Base-by-base conservation (phyloP, 2,329 filamentous ascomycete genomes). In the Phaeosphaeria sp. region DNA sequence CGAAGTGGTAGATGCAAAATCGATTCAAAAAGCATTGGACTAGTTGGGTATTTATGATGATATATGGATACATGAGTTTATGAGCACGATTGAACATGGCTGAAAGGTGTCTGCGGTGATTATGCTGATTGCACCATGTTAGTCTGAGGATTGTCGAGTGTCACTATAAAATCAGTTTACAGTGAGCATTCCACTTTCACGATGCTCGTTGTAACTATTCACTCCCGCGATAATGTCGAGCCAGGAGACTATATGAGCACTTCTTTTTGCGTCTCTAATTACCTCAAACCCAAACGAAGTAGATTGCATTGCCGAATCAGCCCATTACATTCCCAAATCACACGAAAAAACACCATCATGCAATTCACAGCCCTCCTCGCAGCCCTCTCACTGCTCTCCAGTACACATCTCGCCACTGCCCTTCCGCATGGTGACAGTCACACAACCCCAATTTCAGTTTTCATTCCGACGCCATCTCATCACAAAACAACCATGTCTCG, bases 1-100 rank as follows among this genome's bases (percentile, higher is more conserved):
- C 69, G 15, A 74, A 73, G 67, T 73, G 72, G 72, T 73, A 55
- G 52, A 33, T 44, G 36, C 17, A 22, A 30, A 17, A 30, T 39
- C 3, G n/a, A 50, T 22, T 22, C 18, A 4, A 46, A 41, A 41
- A 17, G 36, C 36, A 17, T 41, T 41, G 36, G 17, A 18, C 6
- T 41, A 15, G 17, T 15, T 6, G 5, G 25, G 25, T 6, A 21
- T n/a, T 43, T 4, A 4, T 3, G 2, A 18, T 43, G 30, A 36
- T 11, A 36, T 36, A 36, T 36, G 30, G 25, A 11, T 15, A 36
- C 3, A 36, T 15, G 30, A 36, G 30, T 36, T 36, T 15, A 36
- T 13, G 30, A 36, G 13, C 7, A 36, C 6, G 30, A 36, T 3
- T 11, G 30, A 7, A 36, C 6, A 36, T 36, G 7, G 3, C 11